Evolutionary conservation across 1,284 basidiomycete species (phyloP).

Genomic region (Neonothopanus nambi): DNA sequence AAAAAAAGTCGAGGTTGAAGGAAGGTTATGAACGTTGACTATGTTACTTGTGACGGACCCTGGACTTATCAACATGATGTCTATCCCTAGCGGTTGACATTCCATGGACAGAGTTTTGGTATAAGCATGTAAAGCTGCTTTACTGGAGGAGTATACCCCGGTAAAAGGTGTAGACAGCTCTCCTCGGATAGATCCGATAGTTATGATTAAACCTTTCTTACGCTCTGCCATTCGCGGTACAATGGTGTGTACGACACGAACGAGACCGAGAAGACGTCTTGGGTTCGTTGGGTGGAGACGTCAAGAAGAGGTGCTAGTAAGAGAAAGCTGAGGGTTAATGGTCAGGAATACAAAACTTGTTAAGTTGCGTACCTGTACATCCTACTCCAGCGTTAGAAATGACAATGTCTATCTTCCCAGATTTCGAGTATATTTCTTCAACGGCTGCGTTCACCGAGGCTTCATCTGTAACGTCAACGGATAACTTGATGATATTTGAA

Average conservation of each 20-base stretch:
- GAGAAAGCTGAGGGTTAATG: too few relatives aligned
- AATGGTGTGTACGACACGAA: conserved; percentile 15
- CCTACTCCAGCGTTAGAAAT: conserved; percentile 22
- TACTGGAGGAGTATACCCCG: conserved; percentile 20
- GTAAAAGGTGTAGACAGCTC: conserved; percentile 20
- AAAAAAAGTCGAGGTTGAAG: not conserved
- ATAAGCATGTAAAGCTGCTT: conserved; percentile 17
- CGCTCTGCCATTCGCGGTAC: conserved; percentile 18
- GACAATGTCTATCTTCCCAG: conserved; percentile 20
- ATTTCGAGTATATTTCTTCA: conserved; percentile 14
- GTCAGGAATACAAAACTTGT: too few relatives aligned
- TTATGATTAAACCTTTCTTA: conserved; percentile 16
- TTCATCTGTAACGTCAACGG: conserved; percentile 21
- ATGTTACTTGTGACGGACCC: conserved; percentile 14
- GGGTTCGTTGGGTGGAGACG: conserved; percentile 12
- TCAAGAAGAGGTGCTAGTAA: conserved; percentile 12
- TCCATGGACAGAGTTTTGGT: conserved; percentile 22
- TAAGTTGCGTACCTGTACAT: conserved; percentile 12
- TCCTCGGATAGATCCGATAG: conserved; percentile 19
- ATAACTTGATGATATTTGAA: conserved; percentile 14
- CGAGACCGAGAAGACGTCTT: conserved; percentile 12
- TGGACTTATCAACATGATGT: conserved; percentile 18
- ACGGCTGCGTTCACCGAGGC: conserved; percentile 15
- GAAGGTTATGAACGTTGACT: conserved; percentile 8
- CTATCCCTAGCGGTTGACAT: conserved; percentile 18